These are phyloP conservation scores for Aegilops tauschii DNA, from an alignment of 176 grass and related monocot species.

Conservation along the genomic window DNA sequence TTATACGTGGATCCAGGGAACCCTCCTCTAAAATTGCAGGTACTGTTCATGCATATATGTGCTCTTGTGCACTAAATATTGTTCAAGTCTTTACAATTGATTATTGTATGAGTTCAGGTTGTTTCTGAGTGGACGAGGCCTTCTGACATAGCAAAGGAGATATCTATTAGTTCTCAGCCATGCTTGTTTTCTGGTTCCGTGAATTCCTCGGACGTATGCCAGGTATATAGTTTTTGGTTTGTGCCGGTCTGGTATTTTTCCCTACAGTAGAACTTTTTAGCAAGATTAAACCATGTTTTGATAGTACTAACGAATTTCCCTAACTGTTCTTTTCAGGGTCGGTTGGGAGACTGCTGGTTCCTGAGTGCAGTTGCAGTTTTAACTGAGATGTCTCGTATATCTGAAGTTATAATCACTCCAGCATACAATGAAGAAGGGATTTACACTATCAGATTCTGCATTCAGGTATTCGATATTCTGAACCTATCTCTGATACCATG, in stretches of 20 bases:
- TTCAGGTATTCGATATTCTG: conserved; percentile 65
- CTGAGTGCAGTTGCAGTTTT: conserved; percentile 96
- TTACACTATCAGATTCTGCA: conserved; percentile 95
- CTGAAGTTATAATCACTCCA: conserved; percentile 98
- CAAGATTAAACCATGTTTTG: conserved; percentile 3
- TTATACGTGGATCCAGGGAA: conserved; percentile 78
- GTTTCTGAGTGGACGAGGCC: conserved; percentile 96
- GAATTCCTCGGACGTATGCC: conserved; percentile 97
- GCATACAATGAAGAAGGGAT: conserved; percentile 97
- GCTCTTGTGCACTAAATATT: conserved; percentile 16
- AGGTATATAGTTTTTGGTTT: conserved; percentile 51
- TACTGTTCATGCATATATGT: conserved; percentile 35
- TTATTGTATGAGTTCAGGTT: conserved; percentile 54
- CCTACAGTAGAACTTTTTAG: neutral
- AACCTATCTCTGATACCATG: neutral
- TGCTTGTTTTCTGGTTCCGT: conserved; percentile 94
- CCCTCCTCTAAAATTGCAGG: conserved; percentile 87
- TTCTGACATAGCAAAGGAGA: conserved; percentile 78
- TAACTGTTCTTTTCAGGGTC: conserved; percentile 64
- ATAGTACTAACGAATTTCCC: conserved; percentile 7
- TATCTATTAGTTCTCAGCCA: conserved; percentile 64
- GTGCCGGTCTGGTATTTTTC: neutral
- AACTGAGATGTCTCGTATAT: conserved; percentile 84
- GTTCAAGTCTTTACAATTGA: conserved; percentile 15
- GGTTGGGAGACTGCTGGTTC: conserved; percentile 99